Conservation (phyloP, 495 filamentous ascomycete species). For the Pyronema domesticum region DNA sequence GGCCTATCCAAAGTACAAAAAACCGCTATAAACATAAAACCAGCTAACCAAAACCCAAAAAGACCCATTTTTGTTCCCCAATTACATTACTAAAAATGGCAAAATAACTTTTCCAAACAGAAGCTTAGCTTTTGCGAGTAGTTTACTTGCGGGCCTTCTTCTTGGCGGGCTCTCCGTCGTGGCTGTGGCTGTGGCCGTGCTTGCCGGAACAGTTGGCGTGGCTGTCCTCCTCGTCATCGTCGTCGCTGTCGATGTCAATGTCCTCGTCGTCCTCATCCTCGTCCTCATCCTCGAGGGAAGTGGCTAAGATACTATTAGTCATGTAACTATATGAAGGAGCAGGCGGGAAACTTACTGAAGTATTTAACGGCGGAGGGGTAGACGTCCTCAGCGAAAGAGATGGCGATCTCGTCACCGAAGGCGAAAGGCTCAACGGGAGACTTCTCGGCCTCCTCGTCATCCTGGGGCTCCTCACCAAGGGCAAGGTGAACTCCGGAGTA, state of each 20-base stretch:
- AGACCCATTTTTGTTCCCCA: too few relatives aligned
- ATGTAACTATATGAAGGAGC: neutral
- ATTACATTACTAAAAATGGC: too few relatives aligned
- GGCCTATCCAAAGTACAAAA: too few relatives aligned
- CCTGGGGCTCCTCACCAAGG: conserved; percentile 32
- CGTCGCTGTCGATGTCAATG: conserved; percentile 24
- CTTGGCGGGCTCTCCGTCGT: conserved; percentile 10
- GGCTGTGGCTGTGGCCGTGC: conserved; percentile 7
- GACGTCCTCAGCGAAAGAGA: conserved; percentile 65
- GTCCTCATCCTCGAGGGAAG: conserved; percentile 40
- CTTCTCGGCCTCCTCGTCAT: conserved; percentile 36
- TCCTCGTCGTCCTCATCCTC: conserved; percentile 30
- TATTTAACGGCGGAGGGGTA: conserved; percentile 77
- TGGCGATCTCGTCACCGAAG: conserved; percentile 59
- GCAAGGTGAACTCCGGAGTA: conserved; percentile 46
- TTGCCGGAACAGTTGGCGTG: neutral
- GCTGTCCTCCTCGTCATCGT: conserved; percentile 5
- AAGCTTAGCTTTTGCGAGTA: too few relatives aligned
- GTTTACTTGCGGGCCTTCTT: conserved; percentile 4
- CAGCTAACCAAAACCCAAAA: too few relatives aligned
- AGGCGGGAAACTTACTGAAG: conserved; percentile 51
- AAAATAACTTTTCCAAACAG: too few relatives aligned
- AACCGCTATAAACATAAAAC: too few relatives aligned
- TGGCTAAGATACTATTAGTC: conserved; percentile 28
- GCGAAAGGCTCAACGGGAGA: conserved; percentile 60